Conservation (phyloP, 73 alveolate genomes). For the Diophrys sp. region DNA sequence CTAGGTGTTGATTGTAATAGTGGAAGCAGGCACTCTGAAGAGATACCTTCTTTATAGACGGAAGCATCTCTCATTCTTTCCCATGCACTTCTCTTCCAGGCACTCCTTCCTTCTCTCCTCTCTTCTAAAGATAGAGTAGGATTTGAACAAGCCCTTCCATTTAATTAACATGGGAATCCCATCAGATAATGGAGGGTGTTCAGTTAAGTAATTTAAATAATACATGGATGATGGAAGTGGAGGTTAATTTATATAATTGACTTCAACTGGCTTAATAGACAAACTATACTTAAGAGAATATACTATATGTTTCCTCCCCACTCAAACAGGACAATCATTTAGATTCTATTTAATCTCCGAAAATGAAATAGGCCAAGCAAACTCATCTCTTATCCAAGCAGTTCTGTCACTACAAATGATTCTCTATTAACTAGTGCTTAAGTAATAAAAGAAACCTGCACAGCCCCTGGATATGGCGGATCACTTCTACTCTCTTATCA, state of each 20-base stretch:
- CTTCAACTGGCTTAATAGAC: slow-evolving; percentile 10
- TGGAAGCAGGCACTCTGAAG: slow-evolving; percentile 3
- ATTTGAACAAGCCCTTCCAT: no score
- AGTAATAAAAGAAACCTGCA: slow-evolving; percentile 25
- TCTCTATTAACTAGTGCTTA: slow-evolving; percentile 1
- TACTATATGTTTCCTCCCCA: background rate
- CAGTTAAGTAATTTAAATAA: slow-evolving; percentile 25
- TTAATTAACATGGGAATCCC: no score
- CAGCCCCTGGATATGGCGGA: slow-evolving; percentile 50
- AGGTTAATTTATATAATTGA: slow-evolving; percentile 15
- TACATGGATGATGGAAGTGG: slow-evolving; percentile 57
- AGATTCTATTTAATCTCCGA: slow-evolving; percentile 23
- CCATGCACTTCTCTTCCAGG: no score
- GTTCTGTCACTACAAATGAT: slow-evolving; percentile 22
- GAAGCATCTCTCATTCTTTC: no score
- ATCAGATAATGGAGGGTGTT: slow-evolving; percentile 56
- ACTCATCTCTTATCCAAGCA: slow-evolving; percentile 19
- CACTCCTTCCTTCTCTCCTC: no score
- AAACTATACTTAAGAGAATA: slow-evolving; percentile 49
- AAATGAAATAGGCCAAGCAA: slow-evolving; percentile 29
- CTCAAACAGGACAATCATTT: slow-evolving; percentile 33
- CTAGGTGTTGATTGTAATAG: slow-evolving; percentile 30
- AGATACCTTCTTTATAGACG: no score
- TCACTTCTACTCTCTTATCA: slow-evolving; percentile 31
- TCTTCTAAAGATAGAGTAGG: no score